Evolutionary conservation across 1,284 basidiomycete species (phyloP), one percentile per base, ranked within the genome.

Genomic region (Trichosporon faecale): DNA sequence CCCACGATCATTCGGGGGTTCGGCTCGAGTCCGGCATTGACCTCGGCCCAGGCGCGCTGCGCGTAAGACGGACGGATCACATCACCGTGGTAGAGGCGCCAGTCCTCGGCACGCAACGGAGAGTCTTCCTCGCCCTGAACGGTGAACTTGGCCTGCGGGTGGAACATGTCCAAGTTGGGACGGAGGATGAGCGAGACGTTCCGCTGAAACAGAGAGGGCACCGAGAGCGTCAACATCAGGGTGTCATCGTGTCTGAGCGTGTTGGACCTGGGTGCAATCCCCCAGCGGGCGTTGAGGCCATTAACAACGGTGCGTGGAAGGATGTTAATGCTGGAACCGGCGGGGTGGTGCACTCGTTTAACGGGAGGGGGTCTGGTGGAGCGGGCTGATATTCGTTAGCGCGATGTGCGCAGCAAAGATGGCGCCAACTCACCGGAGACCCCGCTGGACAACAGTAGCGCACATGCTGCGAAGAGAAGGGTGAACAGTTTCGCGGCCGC

Each of bases 91-190:
- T 90, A 93, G 27, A 89, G 87, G 74, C 77, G 68, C 70, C 73
- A 80, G 69, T 83, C 78, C 60, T 80, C 77, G 11, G 73, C 66
- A 7, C 67, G 67, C 11, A 84, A 68, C 9, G 67, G 70, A 52
- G 78, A 68, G n/a, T 44, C 35, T 27, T 64, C 23, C 33, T 64
- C 57, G 6, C 25, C 71, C 33, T 66, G 68, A 68, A 74, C 74
- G 6, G 69, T 72, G 72, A 93, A 86, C 65, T 89, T 87, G 1
- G 91, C 91, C 66, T 89, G 86, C 29, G 91, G 90, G 79, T 93
- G 91, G 69, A 93, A 85, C 69, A 94, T 87, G 75, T 91, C 84
- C 74, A 90, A 87, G 77, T 91, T 92, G 7, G 91, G 91, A 27
- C 86, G 86, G 70, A 93, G 85, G 75, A 93, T 89, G 55, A 83